Percentiles rank a stretch among this genome's conserved stretches.
Conservation (phyloP, 371 early-diverging fungal genomes). For the Entomophthora muscae region DNA sequence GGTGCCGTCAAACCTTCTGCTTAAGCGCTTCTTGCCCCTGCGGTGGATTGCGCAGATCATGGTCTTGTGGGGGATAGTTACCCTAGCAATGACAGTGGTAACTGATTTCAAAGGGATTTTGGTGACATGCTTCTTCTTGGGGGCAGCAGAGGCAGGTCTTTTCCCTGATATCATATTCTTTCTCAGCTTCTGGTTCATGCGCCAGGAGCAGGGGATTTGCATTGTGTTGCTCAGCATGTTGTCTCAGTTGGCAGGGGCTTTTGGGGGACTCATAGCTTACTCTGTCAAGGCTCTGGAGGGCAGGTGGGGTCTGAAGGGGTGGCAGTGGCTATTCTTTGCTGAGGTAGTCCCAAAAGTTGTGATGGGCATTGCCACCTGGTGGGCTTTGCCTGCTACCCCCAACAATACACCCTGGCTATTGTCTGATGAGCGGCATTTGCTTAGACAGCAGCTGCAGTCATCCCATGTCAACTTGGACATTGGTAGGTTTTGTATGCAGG, state of each 20-base stretch:
- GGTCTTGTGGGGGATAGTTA: conserved; percentile 38
- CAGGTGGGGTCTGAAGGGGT: conserved; percentile 19
- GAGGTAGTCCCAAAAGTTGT: conserved; percentile 6
- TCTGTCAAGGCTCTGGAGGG: conserved; percentile 34
- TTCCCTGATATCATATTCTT: conserved; percentile 55
- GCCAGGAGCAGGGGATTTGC: conserved; percentile 46
- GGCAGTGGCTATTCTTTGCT: conserved; percentile 27
- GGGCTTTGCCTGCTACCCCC: conserved; percentile 12
- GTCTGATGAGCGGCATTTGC: background rate
- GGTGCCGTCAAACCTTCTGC: no score
- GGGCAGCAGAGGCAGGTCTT: conserved; percentile 23
- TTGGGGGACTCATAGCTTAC: conserved; percentile 41
- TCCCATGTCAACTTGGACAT: background rate
- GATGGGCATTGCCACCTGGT: conserved; percentile 5
- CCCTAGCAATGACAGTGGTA: conserved; percentile 32
- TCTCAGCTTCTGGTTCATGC: conserved; percentile 57
- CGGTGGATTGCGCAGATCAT: conserved; percentile 19
- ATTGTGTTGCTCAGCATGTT: conserved; percentile 44
- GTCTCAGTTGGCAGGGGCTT: conserved; percentile 46
- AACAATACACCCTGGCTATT: background rate
- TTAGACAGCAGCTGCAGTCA: background rate
- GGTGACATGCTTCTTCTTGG: conserved; percentile 39
- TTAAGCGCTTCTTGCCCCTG: background rate
- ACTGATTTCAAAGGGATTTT: conserved; percentile 23
- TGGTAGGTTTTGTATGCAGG: conserved; percentile 25